Conservation (phyloP, 164 flowering plant genomes). For the Paratinospora sagittata region DNA sequence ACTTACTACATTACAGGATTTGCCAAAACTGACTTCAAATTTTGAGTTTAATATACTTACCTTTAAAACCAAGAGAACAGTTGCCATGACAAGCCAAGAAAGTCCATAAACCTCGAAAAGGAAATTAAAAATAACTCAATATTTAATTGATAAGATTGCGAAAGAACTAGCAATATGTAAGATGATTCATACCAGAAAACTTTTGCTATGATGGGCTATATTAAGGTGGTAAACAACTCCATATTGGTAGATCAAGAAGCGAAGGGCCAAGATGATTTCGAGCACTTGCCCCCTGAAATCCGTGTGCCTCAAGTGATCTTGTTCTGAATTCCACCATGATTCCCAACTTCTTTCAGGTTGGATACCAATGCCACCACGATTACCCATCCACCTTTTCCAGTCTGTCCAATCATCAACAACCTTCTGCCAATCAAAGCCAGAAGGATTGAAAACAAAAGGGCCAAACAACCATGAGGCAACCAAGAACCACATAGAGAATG, state of each 20-base stretch:
- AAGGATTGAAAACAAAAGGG: constrained; percentile 92
- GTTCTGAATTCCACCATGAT: constrained; percentile 93
- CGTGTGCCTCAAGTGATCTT: constrained; percentile 70
- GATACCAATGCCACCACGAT: constrained; percentile 95
- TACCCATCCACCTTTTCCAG: constrained; percentile 99
- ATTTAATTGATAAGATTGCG: neutral
- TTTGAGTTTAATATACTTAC: constrained; percentile 30
- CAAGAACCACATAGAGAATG: constrained; percentile 95
- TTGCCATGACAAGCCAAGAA: constrained; percentile 82
- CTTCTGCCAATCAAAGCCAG: constrained; percentile 99
- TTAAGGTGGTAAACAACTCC: constrained; percentile 93
- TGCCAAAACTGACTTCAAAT: no score
- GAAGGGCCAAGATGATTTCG: constrained; percentile 75
- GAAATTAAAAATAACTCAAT: neutral
- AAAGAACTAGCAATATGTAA: neutral
- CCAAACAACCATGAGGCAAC: constrained; percentile 96
- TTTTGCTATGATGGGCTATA: constrained; percentile 62
- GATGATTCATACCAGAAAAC: constrained; percentile 48
- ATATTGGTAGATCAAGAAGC: constrained; percentile 89
- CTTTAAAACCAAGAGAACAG: constrained; percentile 69
- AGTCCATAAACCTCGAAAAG: constrained; percentile 73
- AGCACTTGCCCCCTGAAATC: constrained; percentile 63
- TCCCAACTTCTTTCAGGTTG: constrained; percentile 85
- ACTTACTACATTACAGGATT: no score
- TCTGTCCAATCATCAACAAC: constrained; percentile 98